A percentile compares a stretch with the other conserved stretches of the same genome.
Evolutionary conservation across 1,284 basidiomycete genomes (phyloP).

Genomic region (Inonotus hispidus): DNA sequence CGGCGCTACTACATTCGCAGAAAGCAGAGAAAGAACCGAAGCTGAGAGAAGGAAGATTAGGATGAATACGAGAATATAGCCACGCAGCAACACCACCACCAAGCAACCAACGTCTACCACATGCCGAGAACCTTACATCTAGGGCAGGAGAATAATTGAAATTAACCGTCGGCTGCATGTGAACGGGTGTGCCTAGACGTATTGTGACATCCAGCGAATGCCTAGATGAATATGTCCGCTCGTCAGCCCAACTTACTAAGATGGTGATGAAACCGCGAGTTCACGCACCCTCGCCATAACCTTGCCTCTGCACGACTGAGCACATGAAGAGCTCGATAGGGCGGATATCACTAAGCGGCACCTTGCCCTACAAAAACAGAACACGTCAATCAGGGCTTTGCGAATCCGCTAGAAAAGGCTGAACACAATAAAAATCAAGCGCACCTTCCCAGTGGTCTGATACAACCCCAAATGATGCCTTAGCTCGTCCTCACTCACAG

Average conservation of each 20-base stretch:
- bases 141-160: neutral
- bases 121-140: slow-evolving; percentile 1
- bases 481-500: slow-evolving; percentile 96
- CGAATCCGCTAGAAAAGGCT: neutral
- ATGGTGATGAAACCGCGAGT: neutral
- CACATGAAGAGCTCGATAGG: slow-evolving; percentile 99
- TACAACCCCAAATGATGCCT: slow-evolving; percentile 94
- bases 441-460: slow-evolving; percentile 98
- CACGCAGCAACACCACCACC: neutral
- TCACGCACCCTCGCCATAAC: slow-evolving; percentile 87
- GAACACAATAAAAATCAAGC: slow-evolving; percentile 21
- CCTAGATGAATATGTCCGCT: slow-evolving; percentile 36
- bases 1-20: neutral
- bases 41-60: slow-evolving; percentile 1
- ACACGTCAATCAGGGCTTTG: neutral
- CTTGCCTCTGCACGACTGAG: slow-evolving; percentile 98
- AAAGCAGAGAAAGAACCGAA: neutral
- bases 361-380: slow-evolving; percentile 71
- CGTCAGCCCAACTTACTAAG: slow-evolving; percentile 13
- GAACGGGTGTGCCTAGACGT: slow-evolving; percentile 45
- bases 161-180: neutral
- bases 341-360: slow-evolving; percentile 93
- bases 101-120: neutral
- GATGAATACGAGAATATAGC: neutral
- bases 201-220: slow-evolving; percentile 99